phyloP scores from a whole-genome alignment of 2,329 filamentous ascomycete genomes.

The Nannizziopsis arthrosporioides region DNA sequence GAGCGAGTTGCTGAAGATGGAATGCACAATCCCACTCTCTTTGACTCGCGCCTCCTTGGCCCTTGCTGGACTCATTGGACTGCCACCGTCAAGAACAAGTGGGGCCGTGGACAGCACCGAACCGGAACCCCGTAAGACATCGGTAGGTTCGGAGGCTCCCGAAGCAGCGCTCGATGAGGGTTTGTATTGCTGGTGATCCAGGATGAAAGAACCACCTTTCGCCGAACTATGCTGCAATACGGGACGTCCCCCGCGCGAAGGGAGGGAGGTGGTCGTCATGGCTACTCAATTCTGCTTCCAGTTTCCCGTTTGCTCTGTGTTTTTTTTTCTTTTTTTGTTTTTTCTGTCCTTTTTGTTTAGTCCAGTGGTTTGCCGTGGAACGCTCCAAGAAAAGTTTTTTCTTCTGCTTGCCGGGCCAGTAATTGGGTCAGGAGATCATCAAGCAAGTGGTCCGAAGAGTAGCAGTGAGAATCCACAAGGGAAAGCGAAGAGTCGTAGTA shows the following conservation, averaged over 20 bases:
- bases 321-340: too few species aligned
- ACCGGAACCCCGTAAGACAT: slow-evolving; percentile 25
- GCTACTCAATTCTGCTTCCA: not conserved
- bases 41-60: slow-evolving; percentile 24
- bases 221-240: slow-evolving; percentile 33
- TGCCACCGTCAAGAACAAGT: slow-evolving; percentile 24
- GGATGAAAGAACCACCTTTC: slow-evolving; percentile 35
- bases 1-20: slow-evolving; percentile 34
- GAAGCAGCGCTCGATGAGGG: slow-evolving; percentile 23
- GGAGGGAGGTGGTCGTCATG: slow-evolving; percentile 1
- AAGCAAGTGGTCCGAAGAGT: too few species aligned
- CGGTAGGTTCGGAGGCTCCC: slow-evolving; percentile 24
- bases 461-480: too few species aligned
- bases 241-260: slow-evolving; percentile 28
- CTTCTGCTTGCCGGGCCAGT: too few species aligned
- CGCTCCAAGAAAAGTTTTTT: too few species aligned
- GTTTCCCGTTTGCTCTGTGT: too few species aligned
- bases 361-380: too few species aligned
- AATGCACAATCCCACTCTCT: slow-evolving; percentile 38
- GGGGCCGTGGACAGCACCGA: slow-evolving; percentile 18
- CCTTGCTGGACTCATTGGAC: slow-evolving; percentile 21
- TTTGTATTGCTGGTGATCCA: slow-evolving; percentile 41
- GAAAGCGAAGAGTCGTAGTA: too few species aligned
- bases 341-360: too few species aligned
- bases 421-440: too few species aligned